Conservation (phyloP, 176 grass and related monocot genomes). For the Canna indica region DNA sequence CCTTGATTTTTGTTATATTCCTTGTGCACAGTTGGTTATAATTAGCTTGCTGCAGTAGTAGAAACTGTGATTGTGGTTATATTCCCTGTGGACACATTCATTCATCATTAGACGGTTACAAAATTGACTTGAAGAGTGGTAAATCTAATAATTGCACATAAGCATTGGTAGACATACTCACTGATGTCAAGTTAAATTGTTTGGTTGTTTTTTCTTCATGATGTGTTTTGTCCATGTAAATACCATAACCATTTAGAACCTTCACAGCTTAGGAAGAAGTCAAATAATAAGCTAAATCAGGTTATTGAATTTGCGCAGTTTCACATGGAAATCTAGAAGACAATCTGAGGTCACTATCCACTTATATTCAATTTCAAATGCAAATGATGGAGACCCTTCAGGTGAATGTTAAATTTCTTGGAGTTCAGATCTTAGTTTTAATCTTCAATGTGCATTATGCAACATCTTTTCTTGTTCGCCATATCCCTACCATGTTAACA, state of each 20-base stretch:
- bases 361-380: conserved; percentile 41
- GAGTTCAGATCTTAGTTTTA: conserved; percentile 10
- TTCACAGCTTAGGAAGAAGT: background rate
- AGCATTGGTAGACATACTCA: no score
- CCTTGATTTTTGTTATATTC: no score
- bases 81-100: no score
- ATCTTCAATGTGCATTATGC: background rate
- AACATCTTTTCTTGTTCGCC: background rate
- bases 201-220: no score
- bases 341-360: conserved; percentile 36
- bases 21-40: no score
- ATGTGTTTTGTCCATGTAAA: background rate
- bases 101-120: no score
- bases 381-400: conserved; percentile 48
- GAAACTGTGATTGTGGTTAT: no score
- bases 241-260: background rate
- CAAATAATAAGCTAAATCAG: background rate
- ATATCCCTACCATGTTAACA: background rate
- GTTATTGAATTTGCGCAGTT: conserved; percentile 11
- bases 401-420: conserved; percentile 27
- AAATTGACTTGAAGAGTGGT: no score
- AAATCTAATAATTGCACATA: no score
- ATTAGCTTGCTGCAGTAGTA: no score
- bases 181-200: no score
- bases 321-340: conserved; percentile 32